Base-by-base conservation (phyloP, 495 filamentous ascomycete species). In the Neurospora africana region DNA sequence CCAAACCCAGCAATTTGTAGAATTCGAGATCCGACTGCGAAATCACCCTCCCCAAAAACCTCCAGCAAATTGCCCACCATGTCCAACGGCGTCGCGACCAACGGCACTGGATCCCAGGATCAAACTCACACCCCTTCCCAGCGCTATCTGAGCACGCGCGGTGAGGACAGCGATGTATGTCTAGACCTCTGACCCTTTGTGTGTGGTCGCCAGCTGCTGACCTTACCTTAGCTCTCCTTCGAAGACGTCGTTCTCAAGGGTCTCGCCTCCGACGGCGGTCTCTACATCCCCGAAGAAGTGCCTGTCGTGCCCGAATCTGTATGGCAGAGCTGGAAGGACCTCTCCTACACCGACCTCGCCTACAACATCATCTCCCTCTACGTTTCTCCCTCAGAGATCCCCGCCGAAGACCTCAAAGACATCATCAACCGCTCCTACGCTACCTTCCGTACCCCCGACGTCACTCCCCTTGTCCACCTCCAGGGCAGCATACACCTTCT, bases 221-320 rank as follows among this genome's bases (percentile, higher is more conserved):
- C 70, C n/a, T 40, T 9, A 43, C 33, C 21, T 65, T 69, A 97
- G 93, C 86, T 95, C 73, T 93, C 94, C 67, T 98, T 98, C 79
- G 94, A 97, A 81, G 87, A 90, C 33, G 93, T 93, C 43, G 94
- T 97, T 36, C 83, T 98, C 72, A 95, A 98, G 80, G 95, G 95
- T 35, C 89, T 98, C 40, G 94, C 95, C 35, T 81, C 89, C 3
- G 94, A 98, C 77, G 92, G 92, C 38, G 95, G 95, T 36, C 90
- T 98, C 68, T 97, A 95, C 83, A 87, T 97, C 43, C 95, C 95
- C 21, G 88, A 97, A 78, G 87, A 91, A 70, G 88, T 97, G 69
- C 95, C 93, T 35, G 74, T 80, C 9, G 84, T 91, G 23, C 71
- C 78, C 30, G 80, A 90, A 27, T 61, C 53, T 7, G 53, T 33